Conservation (phyloP, 129 eudicot species). For the Tanacetum coccineum region DNA sequence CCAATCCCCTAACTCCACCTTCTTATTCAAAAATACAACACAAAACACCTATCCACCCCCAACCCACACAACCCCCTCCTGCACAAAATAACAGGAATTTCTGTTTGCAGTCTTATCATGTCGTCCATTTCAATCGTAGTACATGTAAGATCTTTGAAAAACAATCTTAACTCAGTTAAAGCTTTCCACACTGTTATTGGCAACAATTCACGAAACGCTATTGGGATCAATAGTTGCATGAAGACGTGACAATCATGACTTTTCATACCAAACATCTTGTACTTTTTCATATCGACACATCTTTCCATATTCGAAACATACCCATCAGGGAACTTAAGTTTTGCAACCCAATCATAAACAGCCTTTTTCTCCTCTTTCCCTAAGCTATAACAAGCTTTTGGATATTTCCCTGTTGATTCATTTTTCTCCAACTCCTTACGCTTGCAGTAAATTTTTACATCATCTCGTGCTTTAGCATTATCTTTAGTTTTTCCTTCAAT, state of each 20-base stretch:
- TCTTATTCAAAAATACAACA: too few relatives aligned
- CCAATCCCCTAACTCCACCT: too few relatives aligned
- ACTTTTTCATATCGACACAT: not conserved
- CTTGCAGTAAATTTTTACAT: not conserved
- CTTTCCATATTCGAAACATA: constrained; percentile 20
- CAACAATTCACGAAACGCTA: not conserved
- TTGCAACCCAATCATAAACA: constrained; percentile 11
- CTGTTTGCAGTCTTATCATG: too few relatives aligned
- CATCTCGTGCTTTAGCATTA: constrained; percentile 12
- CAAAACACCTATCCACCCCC: too few relatives aligned
- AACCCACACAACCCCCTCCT: too few relatives aligned
- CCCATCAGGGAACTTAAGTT: constrained; percentile 11
- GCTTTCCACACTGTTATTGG: not conserved
- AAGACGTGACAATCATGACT: constrained; percentile 11
- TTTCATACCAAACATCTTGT: constrained; percentile 7
- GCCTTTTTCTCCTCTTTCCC: not conserved
- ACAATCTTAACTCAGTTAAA: not conserved
- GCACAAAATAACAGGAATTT: too few relatives aligned
- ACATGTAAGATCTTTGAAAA: not conserved
- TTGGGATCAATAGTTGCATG: not conserved
- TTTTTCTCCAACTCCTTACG: not conserved
- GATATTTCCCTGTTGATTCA: not conserved
- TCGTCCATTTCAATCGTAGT: not conserved
- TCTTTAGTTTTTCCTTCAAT: constrained; percentile 26
- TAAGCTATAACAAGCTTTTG: constrained; percentile 11